phyloP scores from a whole-genome alignment of 1,284 basidiomycete genomes.

The Hortiboletus rubellus region DNA sequence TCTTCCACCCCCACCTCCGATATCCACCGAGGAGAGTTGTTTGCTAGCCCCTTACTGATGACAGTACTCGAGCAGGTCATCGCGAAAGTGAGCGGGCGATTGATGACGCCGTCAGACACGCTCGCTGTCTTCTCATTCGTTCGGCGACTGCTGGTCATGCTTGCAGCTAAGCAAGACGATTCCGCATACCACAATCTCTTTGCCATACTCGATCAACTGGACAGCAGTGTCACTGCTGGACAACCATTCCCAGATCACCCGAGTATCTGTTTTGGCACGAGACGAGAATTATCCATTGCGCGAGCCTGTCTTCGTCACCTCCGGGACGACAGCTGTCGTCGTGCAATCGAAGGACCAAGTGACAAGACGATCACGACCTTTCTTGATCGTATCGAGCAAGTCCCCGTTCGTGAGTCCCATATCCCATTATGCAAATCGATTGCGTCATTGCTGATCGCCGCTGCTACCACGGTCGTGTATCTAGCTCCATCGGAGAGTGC shows the following conservation, averaged over 20 bases:
- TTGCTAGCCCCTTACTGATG: slow-evolving; percentile 73
- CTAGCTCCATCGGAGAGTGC: slow-evolving; percentile 39
- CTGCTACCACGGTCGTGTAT: background rate
- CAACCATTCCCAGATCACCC: slow-evolving; percentile 37
- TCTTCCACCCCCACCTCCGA: slow-evolving; percentile 2
- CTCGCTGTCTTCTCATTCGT: slow-evolving; percentile 64
- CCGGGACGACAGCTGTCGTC: slow-evolving; percentile 10
- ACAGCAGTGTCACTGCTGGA: slow-evolving; percentile 27
- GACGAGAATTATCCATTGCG: slow-evolving; percentile 46
- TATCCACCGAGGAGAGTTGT: slow-evolving; percentile 15
- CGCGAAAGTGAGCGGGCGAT: slow-evolving; percentile 56
- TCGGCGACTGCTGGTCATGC: slow-evolving; percentile 56
- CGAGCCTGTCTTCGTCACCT: slow-evolving; percentile 35
- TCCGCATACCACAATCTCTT: slow-evolving; percentile 38
- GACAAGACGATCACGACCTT: slow-evolving; percentile 39
- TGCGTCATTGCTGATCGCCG: background rate
- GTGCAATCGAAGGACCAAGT: background rate
- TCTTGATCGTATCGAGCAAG: slow-evolving; percentile 43
- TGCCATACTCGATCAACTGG: slow-evolving; percentile 41
- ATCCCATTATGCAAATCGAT: background rate
- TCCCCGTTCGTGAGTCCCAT: slow-evolving; percentile 42
- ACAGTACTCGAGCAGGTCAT: slow-evolving; percentile 75
- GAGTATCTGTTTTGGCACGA: slow-evolving; percentile 45
- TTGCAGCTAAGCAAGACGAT: slow-evolving; percentile 54
- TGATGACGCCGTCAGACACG: slow-evolving; percentile 58